Base-by-base conservation (phyloP, 1,284 basidiomycete genomes). In the Abortiporus biennis region DNA sequence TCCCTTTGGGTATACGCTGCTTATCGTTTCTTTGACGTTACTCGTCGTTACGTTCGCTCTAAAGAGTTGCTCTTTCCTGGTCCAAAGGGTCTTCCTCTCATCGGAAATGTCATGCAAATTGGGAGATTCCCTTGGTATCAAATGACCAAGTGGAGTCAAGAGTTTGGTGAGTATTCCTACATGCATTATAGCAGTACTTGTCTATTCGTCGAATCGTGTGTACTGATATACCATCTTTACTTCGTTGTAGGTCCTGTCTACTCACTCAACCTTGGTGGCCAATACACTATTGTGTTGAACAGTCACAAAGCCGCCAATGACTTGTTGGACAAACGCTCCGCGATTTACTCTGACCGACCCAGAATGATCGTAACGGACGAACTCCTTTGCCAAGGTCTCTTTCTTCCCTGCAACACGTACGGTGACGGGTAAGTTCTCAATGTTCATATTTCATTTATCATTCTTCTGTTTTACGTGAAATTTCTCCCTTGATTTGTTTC, bases 291-390 rank as follows among this genome's bases (percentile, higher is more conserved):
- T 11, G 11, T 41, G 17, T 25, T 49, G 25, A 46, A 39, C 32
- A 35, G 36, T 5, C 32, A 34, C 16, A 31, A 51, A 29, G 44
- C 36, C 6, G 40, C 45, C 2, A n/a, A 38, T 3, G 49, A 51
- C 12, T 36, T 53, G n/a, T 40, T 53, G 32, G 49, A 49, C 21
- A 51, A 48, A 29, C 39, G 40, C 19, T 47, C 47, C 19, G 23
- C 43, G 8, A 45, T 49, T 3, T 51, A 51, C 38, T 51, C 46
- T 13, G 35, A 51, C 31, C n/a, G 43, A 5, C 46, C 45, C 9
- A 9, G 35, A 15, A 12, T 45, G 15, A 44, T 42, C 19, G 45
- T 51, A 43, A 37, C 43, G 6, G 42, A 38, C 3, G 49, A 48
- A 15, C 15, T 48, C 21, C 35, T 43, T 6, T 43, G 42, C 24